phyloP scores from a whole-genome alignment of 2,329 filamentous ascomycete genomes.

The Ascochyta clinopodiicola region DNA sequence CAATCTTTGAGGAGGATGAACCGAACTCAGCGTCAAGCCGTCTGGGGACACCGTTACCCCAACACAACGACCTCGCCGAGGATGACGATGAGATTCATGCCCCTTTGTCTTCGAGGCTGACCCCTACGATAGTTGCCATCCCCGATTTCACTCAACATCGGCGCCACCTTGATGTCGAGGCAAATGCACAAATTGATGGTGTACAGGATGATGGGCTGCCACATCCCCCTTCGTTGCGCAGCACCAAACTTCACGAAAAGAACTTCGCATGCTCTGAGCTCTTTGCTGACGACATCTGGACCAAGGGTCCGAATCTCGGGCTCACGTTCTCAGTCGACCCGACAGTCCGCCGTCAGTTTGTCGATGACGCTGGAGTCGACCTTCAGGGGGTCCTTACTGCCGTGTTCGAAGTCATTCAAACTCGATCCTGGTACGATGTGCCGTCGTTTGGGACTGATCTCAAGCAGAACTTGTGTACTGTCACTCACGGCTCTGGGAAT shows the following conservation, averaged over 20 bases:
- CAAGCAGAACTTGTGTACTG: not conserved
- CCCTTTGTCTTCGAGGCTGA: no score
- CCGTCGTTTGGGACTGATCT: not conserved
- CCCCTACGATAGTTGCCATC: not conserved
- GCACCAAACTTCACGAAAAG: not conserved
- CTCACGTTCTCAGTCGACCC: not conserved
- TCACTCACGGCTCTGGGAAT: not conserved
- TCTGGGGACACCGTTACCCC: not conserved
- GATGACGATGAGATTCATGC: not conserved
- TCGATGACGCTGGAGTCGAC: not conserved
- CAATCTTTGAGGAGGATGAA: constrained; percentile 1
- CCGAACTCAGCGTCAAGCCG: not conserved
- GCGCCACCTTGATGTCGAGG: not conserved
- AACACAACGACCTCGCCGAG: not conserved
- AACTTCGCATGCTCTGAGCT: not conserved
- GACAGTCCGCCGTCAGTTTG: not conserved
- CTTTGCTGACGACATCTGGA: constrained; percentile 4
- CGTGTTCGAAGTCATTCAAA: not conserved
- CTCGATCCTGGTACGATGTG: not conserved
- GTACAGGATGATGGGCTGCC: not conserved
- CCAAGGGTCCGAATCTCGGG: not conserved
- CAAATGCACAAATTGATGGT: not conserved
- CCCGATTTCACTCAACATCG: not conserved
- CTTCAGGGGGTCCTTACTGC: not conserved
- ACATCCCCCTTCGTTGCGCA: not conserved